These are phyloP conservation scores for Myotisia sp. DNA, from an alignment of 2,329 filamentous ascomycete genomes.

Conservation along the genomic window DNA sequence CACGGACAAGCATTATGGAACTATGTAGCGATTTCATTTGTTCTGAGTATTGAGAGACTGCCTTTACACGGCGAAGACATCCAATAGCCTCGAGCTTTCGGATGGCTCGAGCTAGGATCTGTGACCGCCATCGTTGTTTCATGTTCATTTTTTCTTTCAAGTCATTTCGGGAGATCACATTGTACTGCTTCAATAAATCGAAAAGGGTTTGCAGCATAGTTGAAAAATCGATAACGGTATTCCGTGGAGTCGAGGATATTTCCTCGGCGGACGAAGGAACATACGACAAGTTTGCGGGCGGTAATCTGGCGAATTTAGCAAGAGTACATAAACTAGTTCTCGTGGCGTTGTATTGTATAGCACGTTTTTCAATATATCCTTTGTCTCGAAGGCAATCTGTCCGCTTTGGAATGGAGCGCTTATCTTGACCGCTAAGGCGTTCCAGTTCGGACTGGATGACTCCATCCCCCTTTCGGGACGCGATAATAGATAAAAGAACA, in stretches of 20 bases:
- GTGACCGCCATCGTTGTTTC: constrained; percentile 25
- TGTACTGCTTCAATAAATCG: constrained; percentile 34
- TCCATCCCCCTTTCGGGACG: constrained; percentile 38
- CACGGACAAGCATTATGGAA: constrained; percentile 32
- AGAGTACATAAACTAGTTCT: constrained; percentile 45
- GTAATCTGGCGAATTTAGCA: constrained; percentile 30
- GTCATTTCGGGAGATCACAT: constrained; percentile 40
- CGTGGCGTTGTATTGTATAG: constrained; percentile 33
- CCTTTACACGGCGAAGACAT: constrained; percentile 31
- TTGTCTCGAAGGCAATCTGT: constrained; percentile 43
- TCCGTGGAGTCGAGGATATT: constrained; percentile 11
- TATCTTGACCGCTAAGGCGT: constrained; percentile 46
- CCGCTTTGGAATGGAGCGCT: constrained; percentile 47
- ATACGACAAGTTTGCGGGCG: constrained; percentile 7
- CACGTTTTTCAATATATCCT: constrained; percentile 47
- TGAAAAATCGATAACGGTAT: constrained; percentile 34
- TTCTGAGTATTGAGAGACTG: constrained; percentile 28
- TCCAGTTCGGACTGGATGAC: constrained; percentile 45
- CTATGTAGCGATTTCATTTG: constrained; percentile 23
- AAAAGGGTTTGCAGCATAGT: constrained; percentile 37
- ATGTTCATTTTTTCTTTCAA: constrained; percentile 36
- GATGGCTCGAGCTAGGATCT: constrained; percentile 29
- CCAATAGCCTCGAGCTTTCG: constrained; percentile 34
- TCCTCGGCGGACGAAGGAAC: constrained; percentile 10
- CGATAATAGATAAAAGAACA: constrained; percentile 44